phyloP scores from a whole-genome alignment of 2,329 filamentous ascomycete species.

The Penicillium aurantiogriseum region DNA sequence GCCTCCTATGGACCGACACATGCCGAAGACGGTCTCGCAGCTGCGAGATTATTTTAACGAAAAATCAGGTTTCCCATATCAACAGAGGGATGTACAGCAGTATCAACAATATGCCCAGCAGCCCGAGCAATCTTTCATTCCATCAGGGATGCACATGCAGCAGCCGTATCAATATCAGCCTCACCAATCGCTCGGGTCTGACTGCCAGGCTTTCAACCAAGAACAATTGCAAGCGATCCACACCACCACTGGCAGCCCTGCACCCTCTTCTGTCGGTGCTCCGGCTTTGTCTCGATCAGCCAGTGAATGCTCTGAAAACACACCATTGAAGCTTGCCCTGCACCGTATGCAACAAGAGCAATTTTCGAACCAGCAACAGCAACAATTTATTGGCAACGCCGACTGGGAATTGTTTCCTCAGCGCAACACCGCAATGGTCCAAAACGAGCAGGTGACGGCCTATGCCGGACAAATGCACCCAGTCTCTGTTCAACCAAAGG shows the following conservation, averaged over 20 bases:
- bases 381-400: conserved; percentile 25
- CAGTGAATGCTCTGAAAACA: conserved; percentile 20
- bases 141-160: conserved; percentile 8
- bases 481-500: conserved; percentile 41
- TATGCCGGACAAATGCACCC: conserved; percentile 31
- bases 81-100: conserved; percentile 16
- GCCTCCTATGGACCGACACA: conserved; percentile 17
- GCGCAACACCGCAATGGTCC: conserved; percentile 21
- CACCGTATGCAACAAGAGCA: conserved; percentile 35
- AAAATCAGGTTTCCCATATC: conserved; percentile 26
- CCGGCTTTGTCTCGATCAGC: conserved; percentile 23
- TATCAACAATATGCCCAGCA: conserved; percentile 14
- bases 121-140: conserved; percentile 50
- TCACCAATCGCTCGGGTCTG: conserved; percentile 26
- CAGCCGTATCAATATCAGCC: conserved; percentile 31
- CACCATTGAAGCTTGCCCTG: conserved; percentile 26
- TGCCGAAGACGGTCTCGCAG: conserved; percentile 26
- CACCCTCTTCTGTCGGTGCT: conserved; percentile 14
- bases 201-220: conserved; percentile 31
- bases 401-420: conserved; percentile 30
- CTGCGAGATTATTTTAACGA: conserved; percentile 30
- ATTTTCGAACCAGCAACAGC: conserved; percentile 20
- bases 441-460: conserved; percentile 23
- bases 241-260: conserved; percentile 34
- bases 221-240: conserved; percentile 33